Evolutionary conservation across 805 yeast species (phyloP).

Genomic region (Cyberlindnera samutprakarnensis): DNA sequence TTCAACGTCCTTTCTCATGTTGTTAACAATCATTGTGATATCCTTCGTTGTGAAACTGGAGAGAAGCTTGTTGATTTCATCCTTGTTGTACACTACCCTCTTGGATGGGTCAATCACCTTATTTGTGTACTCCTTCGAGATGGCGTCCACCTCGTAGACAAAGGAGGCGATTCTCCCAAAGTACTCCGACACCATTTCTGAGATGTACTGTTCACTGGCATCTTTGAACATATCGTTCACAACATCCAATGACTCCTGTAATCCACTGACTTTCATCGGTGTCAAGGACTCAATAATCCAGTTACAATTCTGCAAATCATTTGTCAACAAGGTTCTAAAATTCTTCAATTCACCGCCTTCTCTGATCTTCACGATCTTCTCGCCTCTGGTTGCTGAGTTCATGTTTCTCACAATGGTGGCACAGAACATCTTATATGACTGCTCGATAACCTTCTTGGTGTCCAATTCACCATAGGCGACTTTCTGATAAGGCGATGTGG

Average conservation of each 20-base stretch:
- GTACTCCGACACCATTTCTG: constrained; percentile 39
- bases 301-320: constrained; percentile 45
- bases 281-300: constrained; percentile 39
- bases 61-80: constrained; percentile 50
- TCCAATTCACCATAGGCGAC: constrained; percentile 6
- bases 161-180: constrained; percentile 65
- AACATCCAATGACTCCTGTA: constrained; percentile 11
- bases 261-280: constrained; percentile 15
- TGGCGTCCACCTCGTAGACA: constrained; percentile 53
- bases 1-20: constrained; percentile 48
- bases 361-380: constrained; percentile 7
- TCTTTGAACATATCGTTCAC: constrained; percentile 22
- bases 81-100: constrained; percentile 57
- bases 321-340: constrained; percentile 33
- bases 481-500: constrained; percentile 9
- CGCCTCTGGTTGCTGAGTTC: constrained; percentile 16
- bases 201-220: constrained; percentile 36
- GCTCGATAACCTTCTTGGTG: constrained; percentile 20
- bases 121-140: constrained; percentile 28
- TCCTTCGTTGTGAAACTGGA: constrained; percentile 52
- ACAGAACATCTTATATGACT: constrained; percentile 24
- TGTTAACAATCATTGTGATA: constrained; percentile 44
- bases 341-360: constrained; percentile 23
- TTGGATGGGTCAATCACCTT: constrained; percentile 38
- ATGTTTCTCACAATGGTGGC: constrained; percentile 25